Conservation (phyloP, 83 land plant species). For the Picea abies region DNA sequence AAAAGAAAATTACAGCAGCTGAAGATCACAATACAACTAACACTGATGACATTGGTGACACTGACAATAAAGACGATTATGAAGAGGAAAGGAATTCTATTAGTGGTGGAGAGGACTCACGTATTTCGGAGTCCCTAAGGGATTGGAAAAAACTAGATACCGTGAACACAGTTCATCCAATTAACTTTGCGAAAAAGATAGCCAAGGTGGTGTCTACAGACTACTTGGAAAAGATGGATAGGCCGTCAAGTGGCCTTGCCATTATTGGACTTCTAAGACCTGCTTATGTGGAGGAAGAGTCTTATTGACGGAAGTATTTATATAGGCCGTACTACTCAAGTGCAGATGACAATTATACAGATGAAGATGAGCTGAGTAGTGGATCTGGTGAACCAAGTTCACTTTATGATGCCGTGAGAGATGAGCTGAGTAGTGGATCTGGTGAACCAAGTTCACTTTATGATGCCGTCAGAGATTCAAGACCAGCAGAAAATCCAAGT, state of each 20-base stretch:
- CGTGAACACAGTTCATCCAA: slow-evolving; percentile 43
- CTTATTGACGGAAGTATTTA: slow-evolving; percentile 44
- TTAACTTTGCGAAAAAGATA: slow-evolving; percentile 55
- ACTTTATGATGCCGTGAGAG: background rate
- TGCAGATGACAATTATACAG: slow-evolving; percentile 40
- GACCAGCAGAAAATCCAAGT: slow-evolving; percentile 4
- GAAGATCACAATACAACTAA: too few relatives aligned
- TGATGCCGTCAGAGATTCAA: background rate
- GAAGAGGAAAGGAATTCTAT: slow-evolving; percentile 9
- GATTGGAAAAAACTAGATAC: slow-evolving; percentile 60
- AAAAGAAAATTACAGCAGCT: too few relatives aligned
- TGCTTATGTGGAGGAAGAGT: slow-evolving; percentile 54
- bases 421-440: slow-evolving; percentile 6
- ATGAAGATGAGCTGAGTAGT: background rate
- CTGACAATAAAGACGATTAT: too few relatives aligned
- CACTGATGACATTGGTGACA: too few relatives aligned
- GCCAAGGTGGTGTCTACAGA: slow-evolving; percentile 8
- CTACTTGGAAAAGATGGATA: slow-evolving; percentile 39
- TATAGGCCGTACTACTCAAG: slow-evolving; percentile 24
- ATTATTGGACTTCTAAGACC: slow-evolving; percentile 63
- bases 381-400: too few relatives aligned
- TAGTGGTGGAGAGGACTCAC: slow-evolving; percentile 24
- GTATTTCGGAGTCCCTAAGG: slow-evolving; percentile 19
- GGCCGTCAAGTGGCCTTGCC: slow-evolving; percentile 62
- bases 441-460: background rate